Evolutionary conservation across 176 grass and related monocot species (phyloP).

Genomic region (Musa troglodytarum): DNA sequence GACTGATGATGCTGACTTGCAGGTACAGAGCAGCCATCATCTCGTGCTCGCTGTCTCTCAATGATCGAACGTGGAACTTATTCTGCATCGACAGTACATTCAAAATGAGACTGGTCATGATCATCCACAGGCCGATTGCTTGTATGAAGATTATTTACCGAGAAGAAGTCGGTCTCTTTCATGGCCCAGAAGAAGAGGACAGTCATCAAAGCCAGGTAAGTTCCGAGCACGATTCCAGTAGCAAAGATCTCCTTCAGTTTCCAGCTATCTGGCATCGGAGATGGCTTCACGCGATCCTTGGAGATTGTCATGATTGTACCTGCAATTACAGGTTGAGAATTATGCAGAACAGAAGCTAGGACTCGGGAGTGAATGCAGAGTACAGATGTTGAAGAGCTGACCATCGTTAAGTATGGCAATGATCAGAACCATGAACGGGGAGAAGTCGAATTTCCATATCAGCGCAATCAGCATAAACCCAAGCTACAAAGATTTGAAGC

Average conservation of each 20-base stretch:
- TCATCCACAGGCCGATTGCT: neutral
- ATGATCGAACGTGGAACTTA: conserved; percentile 63
- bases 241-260: conserved; percentile 7
- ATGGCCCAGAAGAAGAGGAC: conserved; percentile 14
- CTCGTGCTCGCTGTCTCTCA: conserved; percentile 47
- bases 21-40: conserved; percentile 78
- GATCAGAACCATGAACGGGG: conserved; percentile 50
- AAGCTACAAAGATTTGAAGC: conserved; percentile 22
- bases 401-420: conserved; percentile 56
- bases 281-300: conserved; percentile 4
- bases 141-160: neutral
- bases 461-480: conserved; percentile 37
- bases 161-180: conserved; percentile 5
- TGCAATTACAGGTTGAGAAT: neutral
- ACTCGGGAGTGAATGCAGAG: neutral
- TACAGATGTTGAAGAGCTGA: neutral
- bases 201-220: conserved; percentile 7
- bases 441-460: conserved; percentile 29
- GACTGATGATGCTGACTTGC: no score
- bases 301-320: conserved; percentile 13
- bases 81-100: conserved; percentile 31
- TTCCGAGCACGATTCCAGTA: neutral
- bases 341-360: neutral
- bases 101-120: no score
- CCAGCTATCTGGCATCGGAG: conserved; percentile 3